These are phyloP conservation scores for Sutorius australiensis DNA, from an alignment of 768 basidiomycete species.

Conservation along the genomic window DNA sequence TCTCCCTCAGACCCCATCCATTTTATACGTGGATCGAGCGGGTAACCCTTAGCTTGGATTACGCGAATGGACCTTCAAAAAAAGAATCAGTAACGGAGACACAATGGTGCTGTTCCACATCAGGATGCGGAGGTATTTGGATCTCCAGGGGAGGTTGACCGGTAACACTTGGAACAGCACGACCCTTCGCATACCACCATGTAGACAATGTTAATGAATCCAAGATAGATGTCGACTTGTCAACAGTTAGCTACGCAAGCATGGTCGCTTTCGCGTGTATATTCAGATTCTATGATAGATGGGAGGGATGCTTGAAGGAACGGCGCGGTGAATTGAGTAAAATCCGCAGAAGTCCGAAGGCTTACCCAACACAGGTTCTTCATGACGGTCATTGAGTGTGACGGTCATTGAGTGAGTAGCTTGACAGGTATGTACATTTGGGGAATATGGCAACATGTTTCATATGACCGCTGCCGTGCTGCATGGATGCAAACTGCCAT, in stretches of 20 bases:
- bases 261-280: background rate
- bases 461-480: background rate
- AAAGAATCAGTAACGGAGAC: background rate
- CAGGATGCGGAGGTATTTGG: background rate
- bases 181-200: background rate
- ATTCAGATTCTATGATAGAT: background rate
- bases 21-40: conserved; percentile 5
- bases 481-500: too few species aligned
- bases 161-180: background rate
- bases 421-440: background rate
- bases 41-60: background rate
- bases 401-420: background rate
- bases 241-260: background rate
- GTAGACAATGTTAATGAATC: background rate
- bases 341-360: background rate
- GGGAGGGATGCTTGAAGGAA: too few species aligned
- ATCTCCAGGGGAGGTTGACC: background rate
- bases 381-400: background rate
- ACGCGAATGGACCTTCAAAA: background rate
- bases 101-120: background rate
- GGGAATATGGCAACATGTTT: background rate
- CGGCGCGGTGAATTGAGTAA: background rate
- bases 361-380: background rate
- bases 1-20: too few species aligned
- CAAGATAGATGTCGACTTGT: background rate